Conservation (phyloP, 257 asterid species). For the Primulina tabacum region DNA sequence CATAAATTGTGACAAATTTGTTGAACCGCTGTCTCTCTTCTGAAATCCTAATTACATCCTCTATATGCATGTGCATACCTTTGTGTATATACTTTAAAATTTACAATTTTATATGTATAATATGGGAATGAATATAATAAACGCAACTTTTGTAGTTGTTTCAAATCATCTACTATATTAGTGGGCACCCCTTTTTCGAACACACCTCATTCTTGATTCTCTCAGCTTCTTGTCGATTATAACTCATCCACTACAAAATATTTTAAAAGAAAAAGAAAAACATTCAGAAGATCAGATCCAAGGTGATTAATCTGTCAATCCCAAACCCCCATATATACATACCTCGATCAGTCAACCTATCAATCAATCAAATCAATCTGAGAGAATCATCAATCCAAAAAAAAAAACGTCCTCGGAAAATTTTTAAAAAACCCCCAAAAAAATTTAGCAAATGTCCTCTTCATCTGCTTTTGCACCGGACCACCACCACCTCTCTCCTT, state of each 20-base stretch:
- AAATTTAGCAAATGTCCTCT: conserved; percentile 57
- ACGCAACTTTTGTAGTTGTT: conserved; percentile 12
- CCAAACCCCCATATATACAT: conserved; percentile 34
- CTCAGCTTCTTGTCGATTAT: conserved; percentile 27
- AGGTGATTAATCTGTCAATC: conserved; percentile 58
- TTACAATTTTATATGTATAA: too few relatives aligned
- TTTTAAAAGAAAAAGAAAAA: conserved; percentile 20
- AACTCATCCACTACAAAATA: conserved; percentile 24
- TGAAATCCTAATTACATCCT: too few relatives aligned
- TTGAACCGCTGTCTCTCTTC: too few relatives aligned
- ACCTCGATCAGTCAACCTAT: conserved; percentile 67
- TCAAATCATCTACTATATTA: conserved; percentile 30
- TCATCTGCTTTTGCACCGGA: conserved; percentile 79
- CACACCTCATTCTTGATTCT: conserved; percentile 8
- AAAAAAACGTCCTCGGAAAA: not conserved
- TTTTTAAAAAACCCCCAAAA: not conserved
- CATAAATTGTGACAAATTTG: too few relatives aligned
- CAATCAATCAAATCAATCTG: conserved; percentile 84
- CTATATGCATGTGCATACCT: too few relatives aligned
- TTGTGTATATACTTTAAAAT: too few relatives aligned
- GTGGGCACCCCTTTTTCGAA: conserved; percentile 26
- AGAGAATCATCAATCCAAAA: conserved; percentile 28
- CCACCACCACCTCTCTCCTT: conserved; percentile 61
- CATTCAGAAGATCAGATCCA: conserved; percentile 52
- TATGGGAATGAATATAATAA: conserved; percentile 10